Conservation (phyloP, 2,329 filamentous ascomycete genomes). For the Ophiosphaerella herpotricha region DNA sequence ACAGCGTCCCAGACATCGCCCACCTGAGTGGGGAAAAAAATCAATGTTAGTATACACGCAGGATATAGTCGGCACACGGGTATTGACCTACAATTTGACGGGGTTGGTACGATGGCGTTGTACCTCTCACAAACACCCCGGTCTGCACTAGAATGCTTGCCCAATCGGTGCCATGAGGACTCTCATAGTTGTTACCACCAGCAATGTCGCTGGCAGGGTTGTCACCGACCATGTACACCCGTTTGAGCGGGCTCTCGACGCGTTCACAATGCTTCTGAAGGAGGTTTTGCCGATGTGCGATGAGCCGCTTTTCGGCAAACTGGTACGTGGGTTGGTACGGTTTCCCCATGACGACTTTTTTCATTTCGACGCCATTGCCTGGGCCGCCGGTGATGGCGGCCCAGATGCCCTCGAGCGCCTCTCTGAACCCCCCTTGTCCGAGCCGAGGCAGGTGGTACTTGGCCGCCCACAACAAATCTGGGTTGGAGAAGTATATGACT, state of each 20-base stretch:
- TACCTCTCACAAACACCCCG: constrained; percentile 70
- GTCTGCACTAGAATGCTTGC: constrained; percentile 76
- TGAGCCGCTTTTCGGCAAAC: constrained; percentile 78
- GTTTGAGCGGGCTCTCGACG: constrained; percentile 60
- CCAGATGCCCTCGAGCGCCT: constrained; percentile 82
- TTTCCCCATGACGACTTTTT: constrained; percentile 78
- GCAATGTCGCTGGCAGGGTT: constrained; percentile 82
- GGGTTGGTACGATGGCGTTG: constrained; percentile 64
- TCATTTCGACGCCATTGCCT: constrained; percentile 58
- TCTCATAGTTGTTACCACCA: constrained; percentile 78
- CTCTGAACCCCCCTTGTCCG: constrained; percentile 89
- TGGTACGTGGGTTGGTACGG: constrained; percentile 77
- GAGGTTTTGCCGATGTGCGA: constrained; percentile 60
- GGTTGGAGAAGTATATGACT: constrained; percentile 82
- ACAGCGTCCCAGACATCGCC: constrained; percentile 79
- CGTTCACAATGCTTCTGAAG: constrained; percentile 40
- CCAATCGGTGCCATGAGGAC: constrained; percentile 73
- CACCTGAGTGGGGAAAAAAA: constrained; percentile 34
- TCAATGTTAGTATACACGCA: background rate
- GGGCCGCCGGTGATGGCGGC: constrained; percentile 66
- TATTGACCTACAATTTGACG: constrained; percentile 56
- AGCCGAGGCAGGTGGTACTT: constrained; percentile 83
- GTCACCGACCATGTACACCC: constrained; percentile 89
- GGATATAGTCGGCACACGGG: background rate
- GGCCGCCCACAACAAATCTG: constrained; percentile 88